phyloP scores from a whole-genome alignment of 2,329 filamentous ascomycete genomes.

The Trichoderma citrinoviride region DNA sequence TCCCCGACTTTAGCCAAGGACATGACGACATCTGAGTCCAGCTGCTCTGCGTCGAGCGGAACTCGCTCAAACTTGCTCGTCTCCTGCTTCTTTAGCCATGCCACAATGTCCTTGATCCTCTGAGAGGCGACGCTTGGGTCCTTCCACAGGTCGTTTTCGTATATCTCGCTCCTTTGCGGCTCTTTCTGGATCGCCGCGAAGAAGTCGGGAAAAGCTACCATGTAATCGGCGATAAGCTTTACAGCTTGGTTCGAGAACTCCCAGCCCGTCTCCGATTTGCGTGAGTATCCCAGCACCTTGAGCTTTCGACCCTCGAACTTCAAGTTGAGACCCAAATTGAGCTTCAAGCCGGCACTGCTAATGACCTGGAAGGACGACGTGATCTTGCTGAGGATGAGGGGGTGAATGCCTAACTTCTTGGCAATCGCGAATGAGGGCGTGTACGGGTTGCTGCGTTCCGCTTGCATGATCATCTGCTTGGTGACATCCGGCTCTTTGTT shows the following conservation, averaged over 20 bases:
- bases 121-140: conserved; percentile 66
- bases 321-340: conserved; percentile 91
- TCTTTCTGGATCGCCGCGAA: conserved; percentile 84
- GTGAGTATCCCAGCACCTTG: conserved; percentile 93
- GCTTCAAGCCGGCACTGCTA: conserved; percentile 70
- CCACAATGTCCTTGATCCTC: conserved; percentile 89
- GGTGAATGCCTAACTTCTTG: conserved; percentile 74
- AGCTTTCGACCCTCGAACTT: conserved; percentile 96
- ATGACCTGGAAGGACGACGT: conserved; percentile 89
- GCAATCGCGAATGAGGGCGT: conserved; percentile 87
- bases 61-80: conserved; percentile 91
- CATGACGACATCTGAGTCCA: conserved; percentile 87
- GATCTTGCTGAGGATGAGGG: conserved; percentile 88
- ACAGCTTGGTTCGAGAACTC: conserved; percentile 89
- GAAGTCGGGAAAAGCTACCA: conserved; percentile 92
- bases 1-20: conserved; percentile 76
- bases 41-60: conserved; percentile 92
- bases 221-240: conserved; percentile 78
- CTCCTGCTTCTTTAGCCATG: conserved; percentile 89
- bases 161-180: conserved; percentile 78
- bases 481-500: conserved; percentile 80
- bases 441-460: conserved; percentile 72
- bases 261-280: conserved; percentile 83
- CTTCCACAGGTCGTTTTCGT: conserved; percentile 83
- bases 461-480: conserved; percentile 65